Conservation (phyloP, 2,329 filamentous ascomycete genomes). For the Trichoderma atrobrunneum region DNA sequence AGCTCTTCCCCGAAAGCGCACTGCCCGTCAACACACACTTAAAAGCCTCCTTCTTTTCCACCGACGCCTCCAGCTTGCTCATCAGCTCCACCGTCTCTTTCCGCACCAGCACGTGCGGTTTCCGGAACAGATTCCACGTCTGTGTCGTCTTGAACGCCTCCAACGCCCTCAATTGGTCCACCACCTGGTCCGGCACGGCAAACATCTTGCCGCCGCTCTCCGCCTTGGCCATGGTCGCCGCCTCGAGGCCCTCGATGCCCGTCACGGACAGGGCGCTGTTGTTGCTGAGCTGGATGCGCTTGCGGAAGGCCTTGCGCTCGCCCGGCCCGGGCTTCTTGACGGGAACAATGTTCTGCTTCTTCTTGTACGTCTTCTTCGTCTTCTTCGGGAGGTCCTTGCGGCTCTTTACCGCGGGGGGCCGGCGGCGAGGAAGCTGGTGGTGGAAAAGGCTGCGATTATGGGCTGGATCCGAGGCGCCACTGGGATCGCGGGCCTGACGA, state of each 20-base stretch:
- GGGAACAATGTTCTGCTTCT: constrained; percentile 41
- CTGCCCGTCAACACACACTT: constrained; percentile 71
- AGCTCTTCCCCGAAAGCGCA: constrained; percentile 79
- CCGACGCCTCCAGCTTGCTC: constrained; percentile 58
- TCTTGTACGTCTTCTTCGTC: constrained; percentile 52
- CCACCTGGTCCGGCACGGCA: constrained; percentile 62
- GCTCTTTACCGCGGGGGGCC: constrained; percentile 34
- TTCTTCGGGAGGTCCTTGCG: constrained; percentile 37
- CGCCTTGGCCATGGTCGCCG: constrained; percentile 52
- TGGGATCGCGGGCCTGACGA: constrained; percentile 37
- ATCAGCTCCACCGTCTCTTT: constrained; percentile 73
- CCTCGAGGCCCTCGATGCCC: constrained; percentile 61
- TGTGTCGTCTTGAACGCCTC: constrained; percentile 91
- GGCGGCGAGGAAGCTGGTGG: constrained; percentile 29
- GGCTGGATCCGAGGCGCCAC: constrained; percentile 35
- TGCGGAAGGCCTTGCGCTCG: constrained; percentile 83
- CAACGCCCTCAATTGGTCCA: constrained; percentile 78
- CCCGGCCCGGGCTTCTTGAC: constrained; percentile 64
- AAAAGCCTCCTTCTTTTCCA: constrained; percentile 50
- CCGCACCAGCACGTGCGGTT: constrained; percentile 75
- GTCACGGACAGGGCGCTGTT: constrained; percentile 81
- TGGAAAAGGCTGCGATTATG: constrained; percentile 43
- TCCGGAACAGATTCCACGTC: constrained; percentile 81
- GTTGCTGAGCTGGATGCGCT: constrained; percentile 89
- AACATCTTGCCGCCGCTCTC: constrained; percentile 64